Conservation (phyloP, 305 asterid species). For the Lippia alba region DNA sequence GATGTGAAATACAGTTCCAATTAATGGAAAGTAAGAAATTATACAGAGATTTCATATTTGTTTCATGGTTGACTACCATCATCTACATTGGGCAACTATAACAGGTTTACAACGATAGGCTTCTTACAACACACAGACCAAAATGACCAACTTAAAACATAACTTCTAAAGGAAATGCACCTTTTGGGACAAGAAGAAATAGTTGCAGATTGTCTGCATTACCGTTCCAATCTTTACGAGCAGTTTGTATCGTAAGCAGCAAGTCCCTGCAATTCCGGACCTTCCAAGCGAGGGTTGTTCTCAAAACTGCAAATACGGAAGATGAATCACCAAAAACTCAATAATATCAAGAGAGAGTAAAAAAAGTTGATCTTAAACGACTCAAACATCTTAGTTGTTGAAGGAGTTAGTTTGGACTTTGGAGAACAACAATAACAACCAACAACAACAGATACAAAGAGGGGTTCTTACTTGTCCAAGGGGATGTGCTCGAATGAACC, state of each 20-base stretch:
- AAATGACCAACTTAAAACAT: constrained; percentile 17
- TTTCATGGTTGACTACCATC: constrained; percentile 18
- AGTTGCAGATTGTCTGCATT: constrained; percentile 32
- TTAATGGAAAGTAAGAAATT: constrained; percentile 16
- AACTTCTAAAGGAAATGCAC: constrained; percentile 8
- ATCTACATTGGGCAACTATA: constrained; percentile 33
- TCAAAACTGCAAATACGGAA: constrained; percentile 61
- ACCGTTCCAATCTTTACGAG: constrained; percentile 45
- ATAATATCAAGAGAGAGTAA: not conserved
- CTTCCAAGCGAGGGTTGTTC: constrained; percentile 92
- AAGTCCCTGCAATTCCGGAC: constrained; percentile 89
- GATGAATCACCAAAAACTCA: constrained; percentile 3
- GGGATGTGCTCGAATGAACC: constrained; percentile 82
- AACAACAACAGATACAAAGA: too few relatives aligned
- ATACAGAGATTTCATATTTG: constrained; percentile 26
- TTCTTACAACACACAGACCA: constrained; percentile 31
- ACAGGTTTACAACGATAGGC: not conserved
- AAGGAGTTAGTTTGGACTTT: too few relatives aligned
- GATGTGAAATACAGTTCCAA: constrained; percentile 6
- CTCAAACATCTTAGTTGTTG: not conserved
- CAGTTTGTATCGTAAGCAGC: constrained; percentile 87
- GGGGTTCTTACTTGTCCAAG: constrained; percentile 59
- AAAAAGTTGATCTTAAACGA: not conserved
- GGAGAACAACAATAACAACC: too few relatives aligned
- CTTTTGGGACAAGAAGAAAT: constrained; percentile 25